Evolutionary conservation across 1,284 basidiomycete species (phyloP), one percentile per base, ranked within the genome.

Genomic region (Ceratobasidium sp.): DNA sequence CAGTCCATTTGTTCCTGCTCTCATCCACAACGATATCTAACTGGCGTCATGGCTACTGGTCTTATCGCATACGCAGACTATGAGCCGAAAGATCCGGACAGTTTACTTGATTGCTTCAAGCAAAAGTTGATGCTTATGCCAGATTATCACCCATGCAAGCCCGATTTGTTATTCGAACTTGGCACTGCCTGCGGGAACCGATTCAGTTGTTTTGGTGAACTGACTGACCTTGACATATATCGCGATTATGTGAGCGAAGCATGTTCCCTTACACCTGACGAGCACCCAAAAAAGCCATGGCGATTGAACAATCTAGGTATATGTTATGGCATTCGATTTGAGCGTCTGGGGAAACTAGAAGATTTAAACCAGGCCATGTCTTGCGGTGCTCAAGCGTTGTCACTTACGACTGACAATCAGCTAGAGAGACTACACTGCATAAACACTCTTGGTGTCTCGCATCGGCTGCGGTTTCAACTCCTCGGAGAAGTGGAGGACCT

Each of bases 361-460:
- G 55, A 58, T 28, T 7, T 58, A n/a, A 28, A 58, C n/a, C 55
- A 20, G 6, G 5, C 55, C 20, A 28, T 58, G 20, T n/a, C 55
- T 58, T 58, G 55, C 55, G 7, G 26, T 28, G 20, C 55, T 58
- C n/a, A 58, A 58, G 55, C 55, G 20, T 58, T 58, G 20, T 28
- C 55, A 20, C 55, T 58, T 58, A 20, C 55, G 20, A n/a, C 55
- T 58, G 55, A 58, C 18, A 20, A 58, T 58, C 55, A 20, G 5
- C 55, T 20, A 28, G 55, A 28, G 18, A 58, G 20, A 20, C 18
- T 28, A 58, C 5, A 7, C 20, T 58, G 5, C 7, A n/a, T 58
- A 20, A 58, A n/a, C 55, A 28, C 55, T 58, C 55, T 58, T 58
- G 55, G 55, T n/a, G 55, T n/a, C 26, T n/a, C 55, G 26, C 26